Evolutionary conservation across 495 filamentous ascomycete genomes (phyloP).

Genomic region (Tuber umbilicatum): DNA sequence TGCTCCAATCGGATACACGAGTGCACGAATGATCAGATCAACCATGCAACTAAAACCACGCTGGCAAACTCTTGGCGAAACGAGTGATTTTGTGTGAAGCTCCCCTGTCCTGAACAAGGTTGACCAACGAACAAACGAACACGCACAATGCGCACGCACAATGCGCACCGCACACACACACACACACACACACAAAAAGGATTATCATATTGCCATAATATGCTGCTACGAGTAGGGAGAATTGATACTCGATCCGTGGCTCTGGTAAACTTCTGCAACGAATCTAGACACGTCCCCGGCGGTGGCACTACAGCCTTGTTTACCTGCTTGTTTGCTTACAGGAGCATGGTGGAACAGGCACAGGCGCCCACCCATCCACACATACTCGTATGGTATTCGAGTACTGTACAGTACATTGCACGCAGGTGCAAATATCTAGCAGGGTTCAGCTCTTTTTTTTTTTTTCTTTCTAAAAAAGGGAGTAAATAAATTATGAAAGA

Average conservation of each 20-base stretch:
- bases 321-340: not conserved
- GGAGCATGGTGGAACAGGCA: not conserved
- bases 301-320: not conserved
- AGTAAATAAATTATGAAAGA: not conserved
- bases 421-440: not conserved
- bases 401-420: not conserved
- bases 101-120: too few relatives aligned
- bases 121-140: not conserved
- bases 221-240: not conserved
- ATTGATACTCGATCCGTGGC: not conserved
- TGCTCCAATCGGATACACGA: not conserved
- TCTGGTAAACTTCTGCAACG: not conserved
- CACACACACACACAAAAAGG: too few relatives aligned
- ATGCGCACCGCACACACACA: not conserved
- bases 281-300: not conserved
- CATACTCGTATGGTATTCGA: too few relatives aligned
- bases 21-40: not conserved
- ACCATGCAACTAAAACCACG: slow-evolving; percentile 1
- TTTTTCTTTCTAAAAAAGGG: not conserved
- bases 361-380: not conserved
- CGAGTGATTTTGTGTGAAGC: not conserved
- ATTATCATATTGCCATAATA: not conserved
- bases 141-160: not conserved
- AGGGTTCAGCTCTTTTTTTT: not conserved
- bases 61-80: slow-evolving; percentile 4